These are phyloP conservation scores for Vigna reflexopilosa DNA, from an alignment of 306 rosid genomes.

Conservation along the genomic window DNA sequence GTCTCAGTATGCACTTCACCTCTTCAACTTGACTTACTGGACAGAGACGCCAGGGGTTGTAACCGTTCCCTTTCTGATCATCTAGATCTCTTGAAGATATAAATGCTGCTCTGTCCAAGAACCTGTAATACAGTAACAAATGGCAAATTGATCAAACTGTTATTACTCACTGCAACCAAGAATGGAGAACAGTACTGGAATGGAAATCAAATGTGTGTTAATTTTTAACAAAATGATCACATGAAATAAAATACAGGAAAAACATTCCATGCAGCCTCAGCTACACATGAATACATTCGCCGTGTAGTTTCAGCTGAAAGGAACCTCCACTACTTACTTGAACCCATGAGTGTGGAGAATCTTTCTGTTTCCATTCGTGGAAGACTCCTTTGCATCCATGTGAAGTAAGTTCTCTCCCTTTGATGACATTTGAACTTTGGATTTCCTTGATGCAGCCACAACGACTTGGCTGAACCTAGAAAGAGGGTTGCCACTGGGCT, in stretches of 20 bases:
- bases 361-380: slow-evolving; percentile 61
- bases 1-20: slow-evolving; percentile 91
- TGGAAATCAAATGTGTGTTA: slow-evolving; percentile 1
- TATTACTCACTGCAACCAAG: slow-evolving; percentile 22
- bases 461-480: slow-evolving; percentile 87
- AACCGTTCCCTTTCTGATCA: slow-evolving; percentile 48
- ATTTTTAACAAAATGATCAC: background rate
- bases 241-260: background rate
- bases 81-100: slow-evolving; percentile 81
- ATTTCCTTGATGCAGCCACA: slow-evolving; percentile 77
- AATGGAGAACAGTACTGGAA: slow-evolving; percentile 13
- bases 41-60: slow-evolving; percentile 83
- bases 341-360: slow-evolving; percentile 93
- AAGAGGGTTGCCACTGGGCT: slow-evolving; percentile 91
- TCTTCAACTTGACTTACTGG: slow-evolving; percentile 94
- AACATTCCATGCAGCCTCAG: slow-evolving; percentile 18
- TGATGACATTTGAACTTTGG: slow-evolving; percentile 61
- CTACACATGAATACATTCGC: background rate
- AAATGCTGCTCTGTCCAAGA: slow-evolving; percentile 90
- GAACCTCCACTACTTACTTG: slow-evolving; percentile 66
- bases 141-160: slow-evolving; percentile 16
- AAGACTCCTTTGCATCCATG: slow-evolving; percentile 53
- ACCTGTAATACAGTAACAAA: slow-evolving; percentile 57
- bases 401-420: slow-evolving; percentile 62
- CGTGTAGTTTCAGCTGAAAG: background rate